These are phyloP conservation scores for Pseudocohnilembus persalinus DNA, from an alignment of 169 alveolate species.

Conservation along the genomic window DNA sequence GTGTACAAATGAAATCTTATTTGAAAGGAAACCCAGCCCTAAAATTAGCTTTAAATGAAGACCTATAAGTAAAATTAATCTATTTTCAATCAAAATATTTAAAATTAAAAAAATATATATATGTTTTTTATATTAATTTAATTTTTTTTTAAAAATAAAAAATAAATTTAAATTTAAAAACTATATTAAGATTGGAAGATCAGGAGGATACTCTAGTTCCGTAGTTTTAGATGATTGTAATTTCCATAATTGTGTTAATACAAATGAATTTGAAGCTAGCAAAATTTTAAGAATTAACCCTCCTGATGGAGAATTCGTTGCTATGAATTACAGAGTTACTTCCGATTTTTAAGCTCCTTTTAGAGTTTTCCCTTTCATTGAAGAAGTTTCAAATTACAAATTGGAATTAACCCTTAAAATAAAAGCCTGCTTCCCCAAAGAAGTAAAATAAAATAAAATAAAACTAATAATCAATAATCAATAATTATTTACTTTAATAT, in stretches of 20 bases:
- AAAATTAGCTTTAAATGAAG: constrained; percentile 88
- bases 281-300: constrained; percentile 90
- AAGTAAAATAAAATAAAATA: neutral
- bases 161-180: too few species aligned
- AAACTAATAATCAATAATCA: too few species aligned
- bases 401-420: constrained; percentile 82
- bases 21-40: constrained; percentile 89
- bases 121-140: neutral
- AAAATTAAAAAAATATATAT: neutral
- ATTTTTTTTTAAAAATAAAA: constrained; percentile 18
- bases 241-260: constrained; percentile 94
- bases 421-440: constrained; percentile 88
- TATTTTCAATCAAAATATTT: constrained; percentile 7
- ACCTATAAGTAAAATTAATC: constrained; percentile 53
- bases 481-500: too few species aligned
- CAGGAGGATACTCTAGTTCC: constrained; percentile 57
- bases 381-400: constrained; percentile 75
- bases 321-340: constrained; percentile 93
- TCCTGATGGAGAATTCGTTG: constrained; percentile 97
- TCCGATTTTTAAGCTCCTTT: constrained; percentile 83
- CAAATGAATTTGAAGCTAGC: constrained; percentile 84
- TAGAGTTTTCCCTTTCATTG: constrained; percentile 78
- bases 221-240: constrained; percentile 91
- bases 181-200: constrained; percentile 38
- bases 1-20: constrained; percentile 90